These are phyloP conservation scores for Excoecaria cochinchinensis DNA, from an alignment of 345 rosid species.

Conservation along the genomic window DNA sequence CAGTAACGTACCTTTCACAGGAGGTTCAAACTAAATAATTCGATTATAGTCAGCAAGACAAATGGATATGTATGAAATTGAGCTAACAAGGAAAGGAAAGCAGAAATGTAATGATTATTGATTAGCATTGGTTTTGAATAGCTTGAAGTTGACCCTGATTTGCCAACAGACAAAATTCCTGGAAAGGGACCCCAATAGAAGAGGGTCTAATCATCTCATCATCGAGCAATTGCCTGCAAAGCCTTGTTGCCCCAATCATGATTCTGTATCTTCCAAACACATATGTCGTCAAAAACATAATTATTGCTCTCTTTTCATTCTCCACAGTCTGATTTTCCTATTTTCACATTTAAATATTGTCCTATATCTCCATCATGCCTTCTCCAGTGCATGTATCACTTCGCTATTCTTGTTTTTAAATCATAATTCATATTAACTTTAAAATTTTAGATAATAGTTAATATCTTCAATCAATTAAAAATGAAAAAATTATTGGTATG, in stretches of 20 bases:
- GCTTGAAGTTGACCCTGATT: background rate
- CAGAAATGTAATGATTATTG: no score
- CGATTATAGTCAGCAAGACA: no score
- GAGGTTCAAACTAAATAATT: no score
- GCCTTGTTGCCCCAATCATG: background rate
- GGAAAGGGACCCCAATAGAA: conserved; percentile 19
- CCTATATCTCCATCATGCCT: background rate
- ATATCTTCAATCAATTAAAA: no score
- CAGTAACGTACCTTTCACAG: no score
- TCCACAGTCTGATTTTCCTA: background rate
- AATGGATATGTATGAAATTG: no score
- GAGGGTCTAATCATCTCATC: background rate
- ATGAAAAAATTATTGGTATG: no score
- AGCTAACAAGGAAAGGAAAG: no score
- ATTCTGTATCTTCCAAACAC: background rate
- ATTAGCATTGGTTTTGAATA: background rate
- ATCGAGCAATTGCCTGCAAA: conserved; percentile 9
- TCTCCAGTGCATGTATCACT: no score
- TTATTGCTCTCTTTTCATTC: conserved; percentile 7
- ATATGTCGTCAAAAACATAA: conserved; percentile 8
- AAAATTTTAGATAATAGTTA: no score
- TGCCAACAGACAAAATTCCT: conserved; percentile 23
- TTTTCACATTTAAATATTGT: conserved; percentile 11
- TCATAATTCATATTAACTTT: no score
- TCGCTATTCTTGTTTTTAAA: no score